Percentiles rank a stretch among this genome's conserved stretches.
Evolutionary conservation across 1,139 yeast species (phyloP).

Genomic region (Hyphopichia buzzinii): DNA sequence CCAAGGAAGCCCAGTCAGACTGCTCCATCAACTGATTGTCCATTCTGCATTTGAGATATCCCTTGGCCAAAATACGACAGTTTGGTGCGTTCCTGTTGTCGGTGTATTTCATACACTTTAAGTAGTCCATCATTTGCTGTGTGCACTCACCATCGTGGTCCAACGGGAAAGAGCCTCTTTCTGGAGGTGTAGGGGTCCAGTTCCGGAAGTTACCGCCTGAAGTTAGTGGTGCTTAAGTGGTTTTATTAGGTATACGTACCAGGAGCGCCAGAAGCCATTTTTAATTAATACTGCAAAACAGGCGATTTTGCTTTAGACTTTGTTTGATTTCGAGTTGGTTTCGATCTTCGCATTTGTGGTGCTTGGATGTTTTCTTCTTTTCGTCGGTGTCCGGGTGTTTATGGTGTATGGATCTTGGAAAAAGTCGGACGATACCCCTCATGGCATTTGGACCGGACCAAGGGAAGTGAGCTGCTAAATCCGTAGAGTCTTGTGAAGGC

Average conservation of each 20-base stretch:
- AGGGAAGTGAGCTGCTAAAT: not conserved
- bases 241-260: constrained; percentile 18
- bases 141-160: constrained; percentile 91
- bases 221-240: not conserved
- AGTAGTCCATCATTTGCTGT: constrained; percentile 68
- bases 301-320: no score
- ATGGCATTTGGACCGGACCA: not conserved
- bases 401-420: no score
- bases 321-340: no score
- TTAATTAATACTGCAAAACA: not conserved
- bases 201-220: constrained; percentile 39
- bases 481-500: not conserved
- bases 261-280: constrained; percentile 29
- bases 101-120: constrained; percentile 75
- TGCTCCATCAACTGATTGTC: constrained; percentile 81
- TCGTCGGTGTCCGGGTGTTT: no score
- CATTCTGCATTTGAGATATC: constrained; percentile 85
- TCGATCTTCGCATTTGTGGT: no score
- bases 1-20: constrained; percentile 80
- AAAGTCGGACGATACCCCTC: not conserved
- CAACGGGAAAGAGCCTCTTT: constrained; percentile 91
- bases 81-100: constrained; percentile 84
- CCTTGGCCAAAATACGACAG: constrained; percentile 80
- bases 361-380: no score
- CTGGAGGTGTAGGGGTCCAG: constrained; percentile 90